Evolutionary conservation across 306 rosid species (phyloP).

Genomic region (Herpetospermum pedunculosum): DNA sequence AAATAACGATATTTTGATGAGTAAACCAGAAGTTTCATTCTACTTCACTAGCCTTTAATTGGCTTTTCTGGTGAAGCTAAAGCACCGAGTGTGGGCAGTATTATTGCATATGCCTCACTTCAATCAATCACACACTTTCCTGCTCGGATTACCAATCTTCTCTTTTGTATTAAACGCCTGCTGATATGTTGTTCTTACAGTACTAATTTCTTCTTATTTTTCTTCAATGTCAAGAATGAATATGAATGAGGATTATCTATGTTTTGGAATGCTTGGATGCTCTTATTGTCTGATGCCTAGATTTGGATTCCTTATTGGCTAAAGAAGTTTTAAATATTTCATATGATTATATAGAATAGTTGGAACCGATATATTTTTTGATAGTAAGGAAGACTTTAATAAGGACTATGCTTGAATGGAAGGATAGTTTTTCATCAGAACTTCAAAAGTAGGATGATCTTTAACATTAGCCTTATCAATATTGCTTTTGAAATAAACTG

Average conservation of each 20-base stretch:
- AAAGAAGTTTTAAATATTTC: neutral
- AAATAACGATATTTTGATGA: neutral
- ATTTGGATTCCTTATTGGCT: neutral
- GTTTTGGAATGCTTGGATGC: neutral
- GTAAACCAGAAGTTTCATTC: neutral
- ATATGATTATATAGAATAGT: neutral
- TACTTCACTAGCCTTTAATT: neutral
- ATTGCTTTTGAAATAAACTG: neutral
- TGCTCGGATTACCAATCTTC: neutral
- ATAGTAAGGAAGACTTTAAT: neutral
- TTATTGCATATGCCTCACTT: neutral
- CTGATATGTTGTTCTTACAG: neutral
- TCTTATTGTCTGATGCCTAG: neutral
- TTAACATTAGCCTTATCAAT: neutral
- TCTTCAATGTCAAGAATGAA: neutral
- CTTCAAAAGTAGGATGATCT: neutral
- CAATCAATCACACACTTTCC: neutral
- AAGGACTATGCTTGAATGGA: neutral
- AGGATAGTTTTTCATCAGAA: neutral
- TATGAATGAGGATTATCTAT: neutral
- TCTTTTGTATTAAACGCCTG: neutral
- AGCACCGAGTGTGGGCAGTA: neutral
- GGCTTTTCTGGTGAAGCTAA: neutral
- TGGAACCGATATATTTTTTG: neutral
- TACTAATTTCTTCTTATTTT: neutral